Conservation (phyloP, 805 yeast species). For the Wickerhamiella azymoides region DNA sequence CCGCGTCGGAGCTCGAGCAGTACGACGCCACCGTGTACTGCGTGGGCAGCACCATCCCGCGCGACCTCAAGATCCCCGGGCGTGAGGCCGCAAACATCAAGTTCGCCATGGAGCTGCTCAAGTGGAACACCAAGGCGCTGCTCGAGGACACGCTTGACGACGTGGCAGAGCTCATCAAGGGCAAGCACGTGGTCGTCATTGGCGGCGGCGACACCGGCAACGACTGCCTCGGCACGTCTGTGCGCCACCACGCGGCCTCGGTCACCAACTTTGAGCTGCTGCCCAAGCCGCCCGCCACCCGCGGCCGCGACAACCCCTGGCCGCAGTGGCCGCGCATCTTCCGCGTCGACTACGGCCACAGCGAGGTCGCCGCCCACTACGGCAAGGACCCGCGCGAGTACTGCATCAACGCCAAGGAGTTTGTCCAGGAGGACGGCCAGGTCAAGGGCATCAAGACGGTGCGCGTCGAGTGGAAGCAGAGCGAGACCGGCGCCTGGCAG, state of each 20-base stretch:
- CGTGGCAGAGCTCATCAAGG: constrained; percentile 55
- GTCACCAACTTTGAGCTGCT: constrained; percentile 87
- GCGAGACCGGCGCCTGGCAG: constrained; percentile 95
- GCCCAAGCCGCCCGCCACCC: constrained; percentile 76
- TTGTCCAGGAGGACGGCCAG: constrained; percentile 86
- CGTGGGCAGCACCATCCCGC: constrained; percentile 91
- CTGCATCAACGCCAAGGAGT: constrained; percentile 88
- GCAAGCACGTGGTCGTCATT: constrained; percentile 86
- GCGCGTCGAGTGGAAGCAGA: constrained; percentile 94
- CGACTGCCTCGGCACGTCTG: constrained; percentile 94
- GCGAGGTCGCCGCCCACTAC: constrained; percentile 86
- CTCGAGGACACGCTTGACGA: constrained; percentile 68
- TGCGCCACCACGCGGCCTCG: constrained; percentile 92
- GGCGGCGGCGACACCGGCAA: constrained; percentile 99
- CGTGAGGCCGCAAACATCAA: constrained; percentile 80
- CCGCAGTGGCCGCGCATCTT: constrained; percentile 99
- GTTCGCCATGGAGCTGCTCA: constrained; percentile 87
- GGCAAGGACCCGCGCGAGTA: constrained; percentile 97
- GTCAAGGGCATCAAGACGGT: constrained; percentile 93
- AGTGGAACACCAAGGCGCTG: constrained; percentile 79
- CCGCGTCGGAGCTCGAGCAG: constrained; percentile 52
- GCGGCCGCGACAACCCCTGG: constrained; percentile 97
- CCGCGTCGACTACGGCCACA: constrained; percentile 95
- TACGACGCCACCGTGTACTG: constrained; percentile 82
- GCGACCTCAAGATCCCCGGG: constrained; percentile 90